Percentiles rank a stretch among this genome's conserved stretches.
phyloP scores from a whole-genome alignment of 2,329 filamentous ascomycete genomes.

The Verticillium klebahnii region DNA sequence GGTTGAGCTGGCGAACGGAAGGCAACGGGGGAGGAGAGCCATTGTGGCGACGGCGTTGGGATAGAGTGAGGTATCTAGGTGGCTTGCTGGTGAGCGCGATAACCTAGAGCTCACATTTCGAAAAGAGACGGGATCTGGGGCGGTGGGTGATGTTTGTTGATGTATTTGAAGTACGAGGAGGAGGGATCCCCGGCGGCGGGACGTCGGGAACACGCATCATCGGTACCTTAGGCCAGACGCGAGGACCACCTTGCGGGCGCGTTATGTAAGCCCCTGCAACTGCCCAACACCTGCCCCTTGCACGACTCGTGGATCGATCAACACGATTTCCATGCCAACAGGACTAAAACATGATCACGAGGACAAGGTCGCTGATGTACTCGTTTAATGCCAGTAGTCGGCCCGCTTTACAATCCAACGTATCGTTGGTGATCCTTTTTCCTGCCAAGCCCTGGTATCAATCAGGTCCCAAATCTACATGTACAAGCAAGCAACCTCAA shows the following conservation, averaged over 20 bases:
- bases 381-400: not conserved
- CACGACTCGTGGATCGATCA: not conserved
- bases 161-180: not conserved
- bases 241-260: not conserved
- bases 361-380: not conserved
- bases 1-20: conserved; percentile 57
- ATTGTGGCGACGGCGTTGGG: not conserved
- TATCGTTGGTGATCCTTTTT: not conserved
- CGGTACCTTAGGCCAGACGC: not conserved
- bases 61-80: not conserved
- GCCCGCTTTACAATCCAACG: not conserved
- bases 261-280: not conserved
- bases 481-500: not conserved
- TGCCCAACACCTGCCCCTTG: not conserved
- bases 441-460: not conserved
- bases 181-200: not conserved
- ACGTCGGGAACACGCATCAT: not conserved
- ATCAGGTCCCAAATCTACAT: not conserved
- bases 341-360: not conserved
- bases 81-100: not conserved
- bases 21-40: conserved; percentile 32
- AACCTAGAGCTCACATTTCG: not conserved
- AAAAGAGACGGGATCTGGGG: not conserved
- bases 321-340: not conserved
- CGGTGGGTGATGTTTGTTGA: not conserved